phyloP scores from a whole-genome alignment of 2,329 filamentous ascomycete species.

The Arthrocladium fulminans region DNA sequence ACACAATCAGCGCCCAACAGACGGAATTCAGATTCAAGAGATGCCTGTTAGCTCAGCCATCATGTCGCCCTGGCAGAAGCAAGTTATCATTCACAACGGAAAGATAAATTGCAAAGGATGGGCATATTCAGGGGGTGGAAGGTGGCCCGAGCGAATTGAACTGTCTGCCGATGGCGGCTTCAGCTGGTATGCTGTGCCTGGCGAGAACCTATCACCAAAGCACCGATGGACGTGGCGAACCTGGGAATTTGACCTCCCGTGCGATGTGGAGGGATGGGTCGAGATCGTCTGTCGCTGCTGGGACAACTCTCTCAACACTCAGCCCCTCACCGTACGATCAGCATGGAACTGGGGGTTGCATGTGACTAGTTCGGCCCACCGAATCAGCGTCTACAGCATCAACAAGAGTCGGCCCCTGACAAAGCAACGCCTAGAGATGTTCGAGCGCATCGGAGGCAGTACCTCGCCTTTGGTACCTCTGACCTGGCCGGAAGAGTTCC shows the following conservation, averaged over 20 bases:
- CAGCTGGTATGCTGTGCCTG: conserved; percentile 56
- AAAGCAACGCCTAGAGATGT: conserved; percentile 24
- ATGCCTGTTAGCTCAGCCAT: conserved; percentile 63
- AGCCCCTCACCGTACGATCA: conserved; percentile 46
- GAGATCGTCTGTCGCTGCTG: conserved; percentile 52
- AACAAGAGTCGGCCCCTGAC: conserved; percentile 27
- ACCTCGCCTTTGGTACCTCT: conserved; percentile 29
- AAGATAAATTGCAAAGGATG: conserved; percentile 52
- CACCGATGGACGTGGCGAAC: conserved; percentile 55
- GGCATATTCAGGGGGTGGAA: conserved; percentile 51
- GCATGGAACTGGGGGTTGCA: conserved; percentile 43
- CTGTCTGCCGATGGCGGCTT: conserved; percentile 55
- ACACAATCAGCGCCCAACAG: conserved; percentile 51
- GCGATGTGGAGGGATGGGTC: conserved; percentile 53
- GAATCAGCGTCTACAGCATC: conserved; percentile 38
- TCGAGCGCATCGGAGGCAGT: conserved; percentile 27
- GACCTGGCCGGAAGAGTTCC: conserved; percentile 27
- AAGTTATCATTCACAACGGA: conserved; percentile 52
- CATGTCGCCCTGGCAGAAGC: conserved; percentile 53
- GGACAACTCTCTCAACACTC: conserved; percentile 55
- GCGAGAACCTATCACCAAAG: conserved; percentile 53
- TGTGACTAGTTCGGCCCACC: conserved; percentile 32
- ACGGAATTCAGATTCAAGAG: conserved; percentile 60
- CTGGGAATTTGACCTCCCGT: conserved; percentile 56
- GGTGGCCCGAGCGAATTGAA: conserved; percentile 56